phyloP scores from a whole-genome alignment of 768 basidiomycete species.

The Kwoniella sp. region DNA sequence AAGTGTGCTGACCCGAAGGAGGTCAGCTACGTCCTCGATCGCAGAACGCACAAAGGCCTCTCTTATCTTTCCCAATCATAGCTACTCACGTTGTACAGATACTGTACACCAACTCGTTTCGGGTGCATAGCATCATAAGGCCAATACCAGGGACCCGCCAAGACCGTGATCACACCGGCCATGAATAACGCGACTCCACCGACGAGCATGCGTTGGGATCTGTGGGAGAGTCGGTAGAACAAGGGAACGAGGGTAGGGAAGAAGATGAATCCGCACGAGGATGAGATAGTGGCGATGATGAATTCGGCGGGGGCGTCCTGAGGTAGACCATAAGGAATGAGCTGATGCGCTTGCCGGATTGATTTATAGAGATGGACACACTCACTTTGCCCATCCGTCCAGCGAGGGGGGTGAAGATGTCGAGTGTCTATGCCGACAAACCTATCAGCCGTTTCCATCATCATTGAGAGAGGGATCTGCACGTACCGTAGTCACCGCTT shows the following conservation, averaged over 20 bases:
- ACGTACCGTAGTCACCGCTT: conserved; percentile 57
- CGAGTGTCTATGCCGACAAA: conserved; percentile 62
- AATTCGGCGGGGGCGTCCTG: conserved; percentile 80
- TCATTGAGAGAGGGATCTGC: neutral
- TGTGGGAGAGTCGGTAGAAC: conserved; percentile 68
- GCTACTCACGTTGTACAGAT: conserved; percentile 82
- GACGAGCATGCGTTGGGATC: conserved; percentile 58
- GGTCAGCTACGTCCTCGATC: neutral
- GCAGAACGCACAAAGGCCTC: too few relatives aligned
- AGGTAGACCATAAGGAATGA: neutral
- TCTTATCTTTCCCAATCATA: too few relatives aligned
- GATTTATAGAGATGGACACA: neutral
- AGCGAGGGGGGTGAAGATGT: conserved; percentile 89
- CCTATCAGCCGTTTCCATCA: neutral
- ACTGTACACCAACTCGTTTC: conserved; percentile 78
- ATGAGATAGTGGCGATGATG: conserved; percentile 78
- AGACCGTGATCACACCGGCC: conserved; percentile 63
- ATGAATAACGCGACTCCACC: conserved; percentile 61
- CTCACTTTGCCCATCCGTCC: conserved; percentile 71
- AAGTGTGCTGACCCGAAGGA: conserved; percentile 66
- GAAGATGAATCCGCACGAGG: conserved; percentile 63
- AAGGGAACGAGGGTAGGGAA: conserved; percentile 71
- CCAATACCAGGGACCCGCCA: conserved; percentile 56
- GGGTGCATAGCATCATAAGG: conserved; percentile 86
- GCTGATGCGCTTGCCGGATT: neutral